Evolutionary conservation across 1,139 yeast genomes (phyloP), one percentile per base, ranked within the genome.

Genomic region (Debaryomyces udenii): DNA sequence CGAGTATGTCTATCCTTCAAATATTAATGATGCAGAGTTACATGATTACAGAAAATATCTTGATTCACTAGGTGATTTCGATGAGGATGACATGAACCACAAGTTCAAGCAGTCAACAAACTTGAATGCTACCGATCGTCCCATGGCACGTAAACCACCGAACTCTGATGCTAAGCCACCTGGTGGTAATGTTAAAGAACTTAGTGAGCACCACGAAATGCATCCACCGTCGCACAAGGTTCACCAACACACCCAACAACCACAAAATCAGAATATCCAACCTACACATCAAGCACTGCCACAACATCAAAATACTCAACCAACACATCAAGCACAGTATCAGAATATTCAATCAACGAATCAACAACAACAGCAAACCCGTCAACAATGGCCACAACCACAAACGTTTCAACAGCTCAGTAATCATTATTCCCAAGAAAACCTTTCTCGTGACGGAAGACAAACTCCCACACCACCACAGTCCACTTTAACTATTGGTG

Each of bases 111-210:
- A 35, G 17, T 31, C 39, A 18, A 13, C 36, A 14, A 30, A 27
- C 6, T 27, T 39, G 15, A 34, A 11, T 20, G 33, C 33, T 18
- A 34, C 29, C 6, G 33, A 38, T 23, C 20, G 34, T 13, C 26
- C 35, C 7, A 5, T 37, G 14, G 24, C 34, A 11, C 56, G 51
- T 1, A 56, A 58, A 10, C 59, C 59, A 7, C 55, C 58, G 6
- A 42, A 41, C 2, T 33, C 46, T 17, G 37, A 34, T 15, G 6
- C 30, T 7, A 24, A 34, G 7, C 22, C 24, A 15, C 16, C 4
- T n/a, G 7, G 14, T 18, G 4, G 10, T 6, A 16, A 7, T 11
- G 22, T 6, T 10, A 18, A 16, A 14, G 22, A 26, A 9, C 17
- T 13, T 4, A 16, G 9, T 3, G 6, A 24, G 3, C 18, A 34